Percentiles rank a stretch among this genome's conserved stretches.
Evolutionary conservation across 305 asterid genomes (phyloP).

Genomic region (Ilex paraguariensis): DNA sequence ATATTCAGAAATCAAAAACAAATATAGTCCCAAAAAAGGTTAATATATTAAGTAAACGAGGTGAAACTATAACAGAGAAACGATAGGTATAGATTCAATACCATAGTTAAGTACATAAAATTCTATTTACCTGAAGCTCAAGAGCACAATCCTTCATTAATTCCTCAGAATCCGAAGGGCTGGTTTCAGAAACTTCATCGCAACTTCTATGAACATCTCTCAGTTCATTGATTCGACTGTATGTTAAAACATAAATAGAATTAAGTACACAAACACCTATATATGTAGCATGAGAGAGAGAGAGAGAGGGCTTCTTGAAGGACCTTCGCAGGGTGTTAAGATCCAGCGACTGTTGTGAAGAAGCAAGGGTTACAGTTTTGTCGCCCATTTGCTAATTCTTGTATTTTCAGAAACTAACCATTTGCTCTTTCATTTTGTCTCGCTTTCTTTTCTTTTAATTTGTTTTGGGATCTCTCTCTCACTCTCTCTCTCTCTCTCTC

Average conservation of each 20-base stretch:
- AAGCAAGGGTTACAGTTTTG: slow-evolving; percentile 14
- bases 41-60: not conserved
- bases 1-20: slow-evolving; percentile 2
- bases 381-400: slow-evolving; percentile 24
- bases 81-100: not conserved
- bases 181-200: slow-evolving; percentile 12
- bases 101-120: not conserved
- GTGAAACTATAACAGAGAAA: not conserved
- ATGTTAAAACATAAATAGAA: too few species aligned
- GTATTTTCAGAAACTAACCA: too few species aligned
- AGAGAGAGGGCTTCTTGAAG: not conserved
- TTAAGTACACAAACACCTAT: slow-evolving; percentile 6
- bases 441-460: too few species aligned
- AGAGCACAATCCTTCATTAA: slow-evolving; percentile 28
- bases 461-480: too few species aligned
- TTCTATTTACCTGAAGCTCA: slow-evolving; percentile 46
- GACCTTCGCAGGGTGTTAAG: slow-evolving; percentile 46
- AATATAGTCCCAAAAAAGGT: slow-evolving; percentile 1
- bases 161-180: slow-evolving; percentile 34
- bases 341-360: slow-evolving; percentile 25
- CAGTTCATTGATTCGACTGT: slow-evolving; percentile 62
- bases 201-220: slow-evolving; percentile 24
- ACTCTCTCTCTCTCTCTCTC: too few species aligned
- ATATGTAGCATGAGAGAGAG: slow-evolving; percentile 7
- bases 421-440: too few species aligned